Evolutionary conservation across 176 grass and related monocot species (phyloP).

Genomic region (Elymus sibiricus): DNA sequence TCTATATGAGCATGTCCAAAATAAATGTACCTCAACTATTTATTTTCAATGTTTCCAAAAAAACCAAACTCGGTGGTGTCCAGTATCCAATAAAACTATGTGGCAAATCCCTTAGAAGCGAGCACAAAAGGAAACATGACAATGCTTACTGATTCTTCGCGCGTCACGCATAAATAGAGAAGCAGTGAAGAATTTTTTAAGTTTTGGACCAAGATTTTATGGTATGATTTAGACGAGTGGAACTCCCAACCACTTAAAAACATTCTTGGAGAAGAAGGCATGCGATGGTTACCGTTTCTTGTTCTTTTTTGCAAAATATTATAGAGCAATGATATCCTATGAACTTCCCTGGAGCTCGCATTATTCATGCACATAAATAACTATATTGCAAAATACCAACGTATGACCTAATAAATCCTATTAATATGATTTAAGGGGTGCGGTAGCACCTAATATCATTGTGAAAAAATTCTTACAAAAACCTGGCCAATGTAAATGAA

Average conservation of each 20-base stretch:
- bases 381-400: neutral
- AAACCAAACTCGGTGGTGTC: too few species aligned
- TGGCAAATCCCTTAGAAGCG: neutral
- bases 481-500: neutral
- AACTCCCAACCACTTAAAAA: neutral
- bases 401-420: neutral
- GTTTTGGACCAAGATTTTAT: neutral
- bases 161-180: too few species aligned
- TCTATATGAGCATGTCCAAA: too few species aligned
- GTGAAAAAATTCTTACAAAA: neutral
- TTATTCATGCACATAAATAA: neutral
- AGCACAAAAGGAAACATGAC: too few species aligned
- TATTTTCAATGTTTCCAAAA: too few species aligned
- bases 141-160: too few species aligned
- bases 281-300: neutral
- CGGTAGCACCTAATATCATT: neutral
- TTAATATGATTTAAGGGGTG: neutral
- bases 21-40: too few species aligned
- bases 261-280: neutral
- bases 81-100: too few species aligned
- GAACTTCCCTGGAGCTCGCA: too few species aligned
- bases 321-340: neutral
- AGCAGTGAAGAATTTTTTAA: neutral
- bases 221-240: too few species aligned
- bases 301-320: neutral